Evolutionary conservation across 1,284 basidiomycete species (phyloP).

Genomic region (Ustilago nuda): DNA sequence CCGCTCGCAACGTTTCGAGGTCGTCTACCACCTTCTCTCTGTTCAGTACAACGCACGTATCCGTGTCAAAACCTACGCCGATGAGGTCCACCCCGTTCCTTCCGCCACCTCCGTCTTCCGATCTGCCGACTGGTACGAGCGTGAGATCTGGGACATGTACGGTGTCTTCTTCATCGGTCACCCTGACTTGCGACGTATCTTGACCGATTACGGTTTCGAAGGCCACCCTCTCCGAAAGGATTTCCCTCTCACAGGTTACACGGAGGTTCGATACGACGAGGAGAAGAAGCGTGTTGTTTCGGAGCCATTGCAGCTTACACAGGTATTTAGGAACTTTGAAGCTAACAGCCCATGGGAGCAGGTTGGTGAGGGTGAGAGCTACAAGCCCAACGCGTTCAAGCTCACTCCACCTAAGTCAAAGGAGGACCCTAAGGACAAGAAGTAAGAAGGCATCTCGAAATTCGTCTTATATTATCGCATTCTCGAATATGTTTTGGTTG

Average conservation of each 20-base stretch:
- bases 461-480: not conserved
- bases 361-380: slow-evolving; percentile 83
- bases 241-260: slow-evolving; percentile 96
- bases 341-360: slow-evolving; percentile 88
- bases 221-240: slow-evolving; percentile 98
- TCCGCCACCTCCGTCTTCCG: slow-evolving; percentile 83
- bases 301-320: slow-evolving; percentile 95
- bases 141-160: slow-evolving; percentile 97
- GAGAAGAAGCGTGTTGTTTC: slow-evolving; percentile 98
- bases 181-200: slow-evolving; percentile 93
- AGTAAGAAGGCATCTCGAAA: slow-evolving; percentile 31
- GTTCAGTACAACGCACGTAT: slow-evolving; percentile 80
- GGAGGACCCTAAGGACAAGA: slow-evolving; percentile 68
- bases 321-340: slow-evolving; percentile 98
- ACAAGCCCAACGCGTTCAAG: slow-evolving; percentile 73
- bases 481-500: not conserved
- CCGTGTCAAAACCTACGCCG: slow-evolving; percentile 96
- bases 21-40: slow-evolving; percentile 94
- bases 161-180: slow-evolving; percentile 97
- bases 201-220: slow-evolving; percentile 99
- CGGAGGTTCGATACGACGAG: slow-evolving; percentile 97
- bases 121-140: slow-evolving; percentile 98
- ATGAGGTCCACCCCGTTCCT: slow-evolving; percentile 93
- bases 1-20: slow-evolving; percentile 92
- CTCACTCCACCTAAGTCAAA: slow-evolving; percentile 70